Conservation (phyloP, 179 eudicot species). For the Nepenthes alata region DNA sequence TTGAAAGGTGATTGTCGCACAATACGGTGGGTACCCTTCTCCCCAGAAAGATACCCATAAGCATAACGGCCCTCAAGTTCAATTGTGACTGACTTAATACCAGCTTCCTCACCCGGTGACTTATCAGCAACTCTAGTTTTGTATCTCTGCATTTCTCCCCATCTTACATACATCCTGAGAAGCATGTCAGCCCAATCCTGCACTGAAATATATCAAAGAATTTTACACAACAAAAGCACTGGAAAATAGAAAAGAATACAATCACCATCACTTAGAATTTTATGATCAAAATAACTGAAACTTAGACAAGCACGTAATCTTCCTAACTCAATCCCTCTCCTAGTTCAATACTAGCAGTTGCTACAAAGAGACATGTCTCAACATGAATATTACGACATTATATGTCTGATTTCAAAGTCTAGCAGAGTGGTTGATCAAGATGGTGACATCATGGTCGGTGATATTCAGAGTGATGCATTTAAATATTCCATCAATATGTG, state of each 20-base stretch:
- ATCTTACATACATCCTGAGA: constrained; percentile 92
- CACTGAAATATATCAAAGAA: constrained; percentile 74
- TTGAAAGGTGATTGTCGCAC: constrained; percentile 93
- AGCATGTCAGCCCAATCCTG: constrained; percentile 99
- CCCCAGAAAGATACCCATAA: constrained; percentile 90
- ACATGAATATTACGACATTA: no score
- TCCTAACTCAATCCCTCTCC: no score
- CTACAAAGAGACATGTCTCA: no score
- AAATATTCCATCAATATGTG: no score
- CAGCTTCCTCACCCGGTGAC: constrained; percentile 94
- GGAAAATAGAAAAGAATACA: background rate
- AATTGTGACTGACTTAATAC: constrained; percentile 85
- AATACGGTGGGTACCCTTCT: constrained; percentile 87
- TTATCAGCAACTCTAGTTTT: constrained; percentile 80
- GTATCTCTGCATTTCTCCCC: constrained; percentile 91
- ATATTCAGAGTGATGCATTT: no score
- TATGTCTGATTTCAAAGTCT: no score
- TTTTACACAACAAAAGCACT: constrained; percentile 27
- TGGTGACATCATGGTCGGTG: no score
- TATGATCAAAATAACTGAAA: no score
- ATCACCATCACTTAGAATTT: background rate
- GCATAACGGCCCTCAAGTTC: constrained; percentile 92
- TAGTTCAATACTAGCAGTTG: no score
- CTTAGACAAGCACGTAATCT: no score
- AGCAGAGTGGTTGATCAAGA: no score